Evolutionary conservation across 1,284 basidiomycete genomes (phyloP).

Genomic region (Ceratobasidium sp.): DNA sequence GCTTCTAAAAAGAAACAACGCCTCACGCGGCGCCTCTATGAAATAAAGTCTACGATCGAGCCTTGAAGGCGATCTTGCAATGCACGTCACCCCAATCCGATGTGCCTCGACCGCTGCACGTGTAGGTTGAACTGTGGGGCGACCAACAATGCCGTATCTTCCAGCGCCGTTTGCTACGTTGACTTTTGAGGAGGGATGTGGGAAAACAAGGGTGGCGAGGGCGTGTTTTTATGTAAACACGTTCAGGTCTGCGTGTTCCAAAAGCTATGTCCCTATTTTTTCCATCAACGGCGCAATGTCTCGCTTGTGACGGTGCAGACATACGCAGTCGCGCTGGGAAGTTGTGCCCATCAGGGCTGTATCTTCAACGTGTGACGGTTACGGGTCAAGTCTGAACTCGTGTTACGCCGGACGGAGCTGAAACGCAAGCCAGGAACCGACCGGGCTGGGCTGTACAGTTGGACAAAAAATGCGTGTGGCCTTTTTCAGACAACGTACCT

Average conservation of each 20-base stretch:
- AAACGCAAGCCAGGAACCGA: constrained; percentile 5
- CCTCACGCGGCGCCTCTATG: constrained; percentile 2
- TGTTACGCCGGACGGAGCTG: constrained; percentile 16
- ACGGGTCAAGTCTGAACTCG: not conserved
- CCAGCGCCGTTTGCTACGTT: constrained; percentile 2
- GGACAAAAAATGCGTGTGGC: constrained; percentile 6
- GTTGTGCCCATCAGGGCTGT: constrained; percentile 40
- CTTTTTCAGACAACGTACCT: not conserved
- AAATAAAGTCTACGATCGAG: constrained; percentile 5
- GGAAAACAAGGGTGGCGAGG: constrained; percentile 25
- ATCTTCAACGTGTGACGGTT: constrained; percentile 25
- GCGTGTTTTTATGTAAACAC: constrained; percentile 19
- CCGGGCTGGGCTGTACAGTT: constrained; percentile 2
- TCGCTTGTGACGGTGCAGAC: not conserved
- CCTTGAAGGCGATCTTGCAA: not conserved
- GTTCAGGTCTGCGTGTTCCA: constrained; percentile 30
- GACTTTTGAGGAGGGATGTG: constrained; percentile 1
- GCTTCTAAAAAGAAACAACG: constrained; percentile 22
- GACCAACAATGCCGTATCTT: not conserved
- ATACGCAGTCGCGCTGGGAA: constrained; percentile 15
- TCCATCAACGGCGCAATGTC: not conserved
- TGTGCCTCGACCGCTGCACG: constrained; percentile 19
- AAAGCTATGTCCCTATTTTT: constrained; percentile 31
- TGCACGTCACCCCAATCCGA: constrained; percentile 14
- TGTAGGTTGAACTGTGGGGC: constrained; percentile 11